A percentile compares a stretch with the other conserved stretches of the same genome.
Conservation (phyloP, 352 stramenopile species). For the Peronosclerospora sorghi region DNA sequence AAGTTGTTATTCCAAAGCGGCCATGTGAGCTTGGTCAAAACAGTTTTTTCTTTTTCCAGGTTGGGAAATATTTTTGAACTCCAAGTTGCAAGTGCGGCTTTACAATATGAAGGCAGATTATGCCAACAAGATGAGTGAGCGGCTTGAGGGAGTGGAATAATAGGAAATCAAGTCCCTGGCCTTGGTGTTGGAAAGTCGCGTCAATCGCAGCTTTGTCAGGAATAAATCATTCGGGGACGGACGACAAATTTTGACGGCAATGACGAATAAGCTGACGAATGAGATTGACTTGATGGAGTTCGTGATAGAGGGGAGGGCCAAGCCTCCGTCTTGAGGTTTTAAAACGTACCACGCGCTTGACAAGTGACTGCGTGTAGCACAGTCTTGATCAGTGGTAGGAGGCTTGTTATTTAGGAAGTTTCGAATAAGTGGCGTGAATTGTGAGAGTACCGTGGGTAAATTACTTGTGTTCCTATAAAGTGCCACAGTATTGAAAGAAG, state of each 20-base stretch:
- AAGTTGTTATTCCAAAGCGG: too few species aligned
- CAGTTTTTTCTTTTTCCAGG: background rate
- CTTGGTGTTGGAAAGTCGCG: background rate
- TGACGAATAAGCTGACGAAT: conserved; percentile 4
- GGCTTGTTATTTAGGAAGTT: background rate
- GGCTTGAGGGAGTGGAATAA: background rate
- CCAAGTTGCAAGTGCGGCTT: background rate
- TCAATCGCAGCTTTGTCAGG: background rate
- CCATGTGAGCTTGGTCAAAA: conserved; percentile 1
- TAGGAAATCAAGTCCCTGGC: background rate
- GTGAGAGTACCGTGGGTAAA: background rate
- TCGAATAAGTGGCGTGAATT: background rate
- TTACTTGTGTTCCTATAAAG: background rate
- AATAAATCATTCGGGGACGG: conserved; percentile 1
- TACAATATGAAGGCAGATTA: background rate
- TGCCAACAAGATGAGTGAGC: background rate
- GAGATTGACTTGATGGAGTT: conserved; percentile 2
- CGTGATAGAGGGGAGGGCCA: background rate
- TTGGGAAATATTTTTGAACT: conserved; percentile 1
- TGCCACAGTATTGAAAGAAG: background rate
- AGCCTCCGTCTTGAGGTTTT: background rate
- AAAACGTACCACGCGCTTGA: background rate
- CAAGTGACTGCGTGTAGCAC: background rate
- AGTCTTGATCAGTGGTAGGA: background rate
- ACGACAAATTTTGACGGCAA: background rate